Evolutionary conservation across 148 eudicot species (phyloP).

Genomic region (Rhododendron mucronatum): DNA sequence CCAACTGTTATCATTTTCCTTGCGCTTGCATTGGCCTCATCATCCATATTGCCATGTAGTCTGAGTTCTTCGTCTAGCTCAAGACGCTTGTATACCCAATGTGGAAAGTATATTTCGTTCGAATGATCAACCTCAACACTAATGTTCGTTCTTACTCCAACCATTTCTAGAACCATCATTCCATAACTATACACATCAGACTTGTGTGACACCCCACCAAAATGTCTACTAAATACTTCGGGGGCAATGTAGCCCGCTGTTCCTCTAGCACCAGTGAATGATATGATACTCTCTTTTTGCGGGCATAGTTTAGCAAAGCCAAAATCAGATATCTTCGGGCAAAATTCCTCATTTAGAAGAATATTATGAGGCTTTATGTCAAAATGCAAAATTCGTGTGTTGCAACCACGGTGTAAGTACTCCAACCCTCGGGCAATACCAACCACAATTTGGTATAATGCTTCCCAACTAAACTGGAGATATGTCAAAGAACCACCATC

Average conservation of each 20-base stretch:
- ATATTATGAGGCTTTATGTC: constrained; percentile 10
- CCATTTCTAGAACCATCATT: not conserved
- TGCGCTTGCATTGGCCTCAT: not conserved
- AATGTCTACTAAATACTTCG: not conserved
- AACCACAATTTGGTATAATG: not conserved
- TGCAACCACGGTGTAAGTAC: constrained; percentile 5
- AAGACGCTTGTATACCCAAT: not conserved
- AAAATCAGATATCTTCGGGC: not conserved
- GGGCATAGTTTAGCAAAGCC: constrained; percentile 3
- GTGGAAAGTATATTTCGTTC: not conserved
- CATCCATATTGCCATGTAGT: not conserved
- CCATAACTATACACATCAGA: constrained; percentile 8
- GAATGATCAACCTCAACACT: not conserved
- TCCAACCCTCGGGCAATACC: constrained; percentile 2
- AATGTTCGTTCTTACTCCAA: not conserved
- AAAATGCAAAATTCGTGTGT: not conserved
- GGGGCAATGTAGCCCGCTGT: not conserved
- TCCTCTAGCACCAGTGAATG: not conserved
- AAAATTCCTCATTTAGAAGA: not conserved
- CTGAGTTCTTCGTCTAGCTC: not conserved
- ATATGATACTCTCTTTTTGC: not conserved
- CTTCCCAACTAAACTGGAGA: constrained; percentile 10
- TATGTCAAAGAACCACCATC: not conserved
- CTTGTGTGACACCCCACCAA: not conserved
- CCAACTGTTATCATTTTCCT: constrained; percentile 5